Evolutionary conservation across 2,329 filamentous ascomycete species (phyloP), one percentile per base, ranked within the genome.

Genomic region (Sporothrix curviconia): DNA sequence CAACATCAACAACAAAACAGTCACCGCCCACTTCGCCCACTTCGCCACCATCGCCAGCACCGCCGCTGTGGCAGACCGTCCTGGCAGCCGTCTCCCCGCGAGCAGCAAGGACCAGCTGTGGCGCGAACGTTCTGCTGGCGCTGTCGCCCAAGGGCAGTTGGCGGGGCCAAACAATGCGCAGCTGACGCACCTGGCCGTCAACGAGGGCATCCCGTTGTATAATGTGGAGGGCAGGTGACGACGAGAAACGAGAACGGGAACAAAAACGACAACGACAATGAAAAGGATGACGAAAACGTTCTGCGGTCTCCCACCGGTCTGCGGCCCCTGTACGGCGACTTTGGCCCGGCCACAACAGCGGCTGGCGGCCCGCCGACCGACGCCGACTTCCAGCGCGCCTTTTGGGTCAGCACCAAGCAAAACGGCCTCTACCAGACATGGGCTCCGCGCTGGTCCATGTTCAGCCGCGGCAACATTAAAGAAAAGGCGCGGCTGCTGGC

Each of bases 381-480:
- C 1, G 53, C 65, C 1, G 86, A 92, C 66, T 87, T 95, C 59
- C 68, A 75, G 0, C 58, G 69, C 1, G 86, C 90, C 0, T 82
- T 95, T 61, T 97, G 92, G 92, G 87, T 88, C 1, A 81, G 78
- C 12, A 85, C 87, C 4, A 82, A 79, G 54, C 91, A 96, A 68
- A 89, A 90, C 66, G 87, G 86, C 2, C 87, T 97, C 58, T 72
- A 76, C 36, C 92, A 97, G 73, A 85, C 81, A 2, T 97, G 92
- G 92, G 88, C 91, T 1, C 92, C 92, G 14, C 73, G 85, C 1
- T 92, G 90, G 78, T 95, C 91, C 25, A 96, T 96, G 92, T 97
- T 97, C 70, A 91, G 87, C 61, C 82, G 91, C 1, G 92, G 92
- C 3, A 97, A 96, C 70, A 77, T 96, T 59, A 87, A 85, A 52